Evolutionary conservation across 1,284 basidiomycete genomes (phyloP), one percentile per base, ranked within the genome.

Genomic region (Malassezia brasiliensis): DNA sequence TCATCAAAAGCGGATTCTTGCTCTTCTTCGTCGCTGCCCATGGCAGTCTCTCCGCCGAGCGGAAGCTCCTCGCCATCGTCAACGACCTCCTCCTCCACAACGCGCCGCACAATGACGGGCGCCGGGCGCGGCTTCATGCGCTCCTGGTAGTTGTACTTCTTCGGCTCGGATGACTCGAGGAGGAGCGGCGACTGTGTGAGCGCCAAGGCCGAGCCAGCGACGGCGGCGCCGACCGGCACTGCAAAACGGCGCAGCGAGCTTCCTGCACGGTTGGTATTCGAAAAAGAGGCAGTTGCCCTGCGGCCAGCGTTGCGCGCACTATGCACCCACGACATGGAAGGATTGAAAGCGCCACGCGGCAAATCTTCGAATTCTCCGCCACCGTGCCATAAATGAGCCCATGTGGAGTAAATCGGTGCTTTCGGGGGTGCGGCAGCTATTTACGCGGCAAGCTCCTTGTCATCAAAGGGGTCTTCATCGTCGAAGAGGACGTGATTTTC

Each of bases 1-100:
- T 91, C 90, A 77, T 98, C 61, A 34, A 61, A 61, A 52, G 59
- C 61, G 35, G 64, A 46, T 22, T 65, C 59, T 56, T 61, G 47
- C 50, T 60, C 56, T 3, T 53, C 60, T 5, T 37, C 44, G 42
- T 56, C 47, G 44, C 46, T 37, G 10, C 58, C 51, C 50, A 56
- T 42, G 38, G 53, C 60, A n/a, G 58, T 56, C 14, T 48, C 58
- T 11, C 34, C 53, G 14, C 14, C 12, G 3, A 14, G 22, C 6
- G 20, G 14, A 9, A 8, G 37, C 22, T 48, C 36, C 35, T 38
- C 65, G 28, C 35, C 7, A 28, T 59, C 31, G 39, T 59, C 31
- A 35, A 62, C 14, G 19, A 59, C 32, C 56, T 58, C 48, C 25
- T 47, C 32, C 14, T 32, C 20, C 8, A 28, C 35, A 8, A 47